phyloP scores from a whole-genome alignment of 768 basidiomycete genomes.

The Hypholoma sublateritium region DNA sequence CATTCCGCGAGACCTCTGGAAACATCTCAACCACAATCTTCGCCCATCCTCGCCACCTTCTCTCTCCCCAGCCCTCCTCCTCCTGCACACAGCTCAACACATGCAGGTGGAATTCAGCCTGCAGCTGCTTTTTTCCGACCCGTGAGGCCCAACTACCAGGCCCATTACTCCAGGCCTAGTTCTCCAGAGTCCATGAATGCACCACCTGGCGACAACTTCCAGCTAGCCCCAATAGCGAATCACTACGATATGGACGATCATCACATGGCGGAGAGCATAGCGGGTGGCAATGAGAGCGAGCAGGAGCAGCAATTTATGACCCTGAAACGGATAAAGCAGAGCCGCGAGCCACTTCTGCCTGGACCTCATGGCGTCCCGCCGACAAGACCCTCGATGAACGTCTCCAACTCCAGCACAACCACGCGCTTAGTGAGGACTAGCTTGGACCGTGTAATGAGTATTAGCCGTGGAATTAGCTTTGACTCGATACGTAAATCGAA shows the following conservation, averaged over 20 bases:
- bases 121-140: conserved; percentile 80
- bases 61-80: conserved; percentile 13
- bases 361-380: conserved; percentile 26
- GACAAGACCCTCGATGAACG: conserved; percentile 27
- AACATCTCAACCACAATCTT: conserved; percentile 11
- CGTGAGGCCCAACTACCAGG: conserved; percentile 53
- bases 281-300: conserved; percentile 20
- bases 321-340: conserved; percentile 52
- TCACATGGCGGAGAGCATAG: conserved; percentile 19
- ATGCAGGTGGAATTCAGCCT: conserved; percentile 75
- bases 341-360: conserved; percentile 74
- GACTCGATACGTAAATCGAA: conserved; percentile 44
- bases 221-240: conserved; percentile 38
- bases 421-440: conserved; percentile 52
- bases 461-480: conserved; percentile 50
- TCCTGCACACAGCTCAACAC: conserved; percentile 42
- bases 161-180: conserved; percentile 35
- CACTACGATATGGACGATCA: conserved; percentile 41
- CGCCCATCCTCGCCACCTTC: conserved; percentile 17
- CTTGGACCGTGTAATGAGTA: conserved; percentile 59
- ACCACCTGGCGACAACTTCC: conserved; percentile 23
- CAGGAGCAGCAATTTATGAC: conserved; percentile 31
- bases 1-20: not conserved
- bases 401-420: conserved; percentile 20
- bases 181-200: conserved; percentile 21